Evolutionary conservation across 768 basidiomycete species (phyloP).

Genomic region (Pisolithus tinctorius): DNA sequence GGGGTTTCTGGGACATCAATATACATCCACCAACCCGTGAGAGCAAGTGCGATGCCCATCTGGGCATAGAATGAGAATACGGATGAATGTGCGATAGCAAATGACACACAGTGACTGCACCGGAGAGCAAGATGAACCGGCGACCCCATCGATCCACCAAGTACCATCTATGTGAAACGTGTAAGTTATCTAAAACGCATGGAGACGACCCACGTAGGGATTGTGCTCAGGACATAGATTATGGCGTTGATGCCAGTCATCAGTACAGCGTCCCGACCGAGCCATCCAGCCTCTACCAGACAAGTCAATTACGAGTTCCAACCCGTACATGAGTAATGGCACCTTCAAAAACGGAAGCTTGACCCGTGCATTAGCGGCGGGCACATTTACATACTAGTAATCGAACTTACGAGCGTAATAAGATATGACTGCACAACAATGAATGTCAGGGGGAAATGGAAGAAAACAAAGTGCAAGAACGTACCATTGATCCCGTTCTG

Average conservation of each 20-base stretch:
- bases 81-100: slow-evolving; percentile 1
- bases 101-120: slow-evolving; percentile 64
- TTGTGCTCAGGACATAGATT: slow-evolving; percentile 71
- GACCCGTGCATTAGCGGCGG: slow-evolving; percentile 8
- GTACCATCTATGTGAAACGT: slow-evolving; percentile 62
- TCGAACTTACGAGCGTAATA: slow-evolving; percentile 80
- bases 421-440: slow-evolving; percentile 63
- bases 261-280: slow-evolving; percentile 85
- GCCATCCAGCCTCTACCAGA: slow-evolving; percentile 82
- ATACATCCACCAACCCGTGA: slow-evolving; percentile 92
- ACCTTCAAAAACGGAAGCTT: slow-evolving; percentile 92
- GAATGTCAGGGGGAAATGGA: slow-evolving; percentile 4
- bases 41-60: slow-evolving; percentile 77
- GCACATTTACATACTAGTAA: background rate
- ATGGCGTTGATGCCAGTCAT: slow-evolving; percentile 94
- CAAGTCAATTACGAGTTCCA: slow-evolving; percentile 3
- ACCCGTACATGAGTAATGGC: background rate
- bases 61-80: slow-evolving; percentile 21
- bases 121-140: slow-evolving; percentile 77
- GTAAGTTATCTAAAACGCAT: slow-evolving; percentile 3
- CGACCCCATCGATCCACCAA: slow-evolving; percentile 90
- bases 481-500: slow-evolving; percentile 93
- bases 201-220: slow-evolving; percentile 66
- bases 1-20: slow-evolving; percentile 83
- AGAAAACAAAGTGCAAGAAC: slow-evolving; percentile 11